Base-by-base conservation (phyloP, 345 rosid species). In the Pelargonium nanum region DNA sequence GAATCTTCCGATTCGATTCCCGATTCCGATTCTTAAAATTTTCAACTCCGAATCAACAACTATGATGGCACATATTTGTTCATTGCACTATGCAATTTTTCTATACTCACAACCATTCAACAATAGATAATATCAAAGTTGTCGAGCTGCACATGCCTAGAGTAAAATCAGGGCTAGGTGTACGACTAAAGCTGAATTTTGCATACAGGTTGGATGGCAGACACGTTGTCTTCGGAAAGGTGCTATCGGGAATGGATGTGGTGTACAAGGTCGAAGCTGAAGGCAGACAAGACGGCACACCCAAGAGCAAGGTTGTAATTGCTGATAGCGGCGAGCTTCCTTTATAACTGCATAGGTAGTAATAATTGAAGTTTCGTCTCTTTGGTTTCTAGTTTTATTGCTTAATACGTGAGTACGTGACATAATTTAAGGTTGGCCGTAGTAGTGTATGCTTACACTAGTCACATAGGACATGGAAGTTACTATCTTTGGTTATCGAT, bases 171-270 rank as follows among this genome's bases (percentile, higher is more conserved):
- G 15, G 15, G 16, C 15, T 22, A 0, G 9, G 19, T 24, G 2
- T n/a, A 9, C 15, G 0, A 17, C 48, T 40, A 10, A 5, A 22
- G 26, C 2, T 19, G 19, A 52, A 24, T 1, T 15, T 22, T 12
- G n/a, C 61, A 1, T 60, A 21, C 77, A 92, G 98, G 99, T 80
- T 94, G 83, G 97, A 94, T 66, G 97, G 99, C 45, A 86, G 60
- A 64, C 95, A 94, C 55, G 99, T 94, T 15, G 97, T 94, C 58
- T 90, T 94, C 44, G 99, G 99, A 13, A 85, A 94, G 79, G 99
- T 90, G 62, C n/a, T 90, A 16, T 86, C 92, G 2, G 99, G 99
- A 26, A 90, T 94, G 99, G 97, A 94, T 62, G 95, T 90, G 5
- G 86, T 90, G 4, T 87, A 84, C 82, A 89, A 90, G 78, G 25